Conservation (phyloP, 2,329 filamentous ascomycete genomes). For the Colletotrichum tabaci region DNA sequence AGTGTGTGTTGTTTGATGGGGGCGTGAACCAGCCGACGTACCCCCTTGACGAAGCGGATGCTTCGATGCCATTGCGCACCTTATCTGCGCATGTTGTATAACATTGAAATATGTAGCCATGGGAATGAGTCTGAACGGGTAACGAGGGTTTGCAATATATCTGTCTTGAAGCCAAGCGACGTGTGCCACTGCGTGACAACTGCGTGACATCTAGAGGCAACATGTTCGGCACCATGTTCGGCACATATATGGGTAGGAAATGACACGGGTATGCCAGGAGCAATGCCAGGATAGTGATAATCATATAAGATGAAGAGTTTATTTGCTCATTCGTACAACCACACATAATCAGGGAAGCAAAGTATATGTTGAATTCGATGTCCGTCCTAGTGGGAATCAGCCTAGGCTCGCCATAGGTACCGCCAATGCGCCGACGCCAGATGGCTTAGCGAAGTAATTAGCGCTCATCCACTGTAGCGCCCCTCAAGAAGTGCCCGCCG, state of each 20-base stretch:
- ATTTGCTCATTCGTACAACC: background rate
- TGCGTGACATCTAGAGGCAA: background rate
- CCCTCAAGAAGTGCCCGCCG: slow-evolving; percentile 17
- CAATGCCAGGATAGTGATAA: too few relatives aligned
- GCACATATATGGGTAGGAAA: background rate
- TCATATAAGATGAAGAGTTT: background rate
- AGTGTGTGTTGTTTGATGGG: background rate
- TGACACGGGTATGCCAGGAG: too few relatives aligned
- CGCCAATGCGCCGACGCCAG: background rate
- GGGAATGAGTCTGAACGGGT: slow-evolving; percentile 14
- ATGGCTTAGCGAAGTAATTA: slow-evolving; percentile 18
- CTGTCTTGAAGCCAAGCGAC: background rate
- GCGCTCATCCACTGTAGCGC: slow-evolving; percentile 15
- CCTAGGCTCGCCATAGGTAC: background rate
- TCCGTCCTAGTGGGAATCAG: background rate
- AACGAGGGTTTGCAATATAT: background rate
- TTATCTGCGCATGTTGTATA: slow-evolving; percentile 12
- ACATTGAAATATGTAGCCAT: slow-evolving; percentile 17
- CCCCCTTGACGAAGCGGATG: background rate
- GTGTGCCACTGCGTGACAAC: background rate
- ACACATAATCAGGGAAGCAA: too few relatives aligned
- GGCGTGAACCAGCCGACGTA: background rate
- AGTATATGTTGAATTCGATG: too few relatives aligned
- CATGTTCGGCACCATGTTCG: too few relatives aligned
- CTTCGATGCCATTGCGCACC: background rate